Conservation (phyloP, 805 yeast species). For the Yarrowia divulgata region DNA sequence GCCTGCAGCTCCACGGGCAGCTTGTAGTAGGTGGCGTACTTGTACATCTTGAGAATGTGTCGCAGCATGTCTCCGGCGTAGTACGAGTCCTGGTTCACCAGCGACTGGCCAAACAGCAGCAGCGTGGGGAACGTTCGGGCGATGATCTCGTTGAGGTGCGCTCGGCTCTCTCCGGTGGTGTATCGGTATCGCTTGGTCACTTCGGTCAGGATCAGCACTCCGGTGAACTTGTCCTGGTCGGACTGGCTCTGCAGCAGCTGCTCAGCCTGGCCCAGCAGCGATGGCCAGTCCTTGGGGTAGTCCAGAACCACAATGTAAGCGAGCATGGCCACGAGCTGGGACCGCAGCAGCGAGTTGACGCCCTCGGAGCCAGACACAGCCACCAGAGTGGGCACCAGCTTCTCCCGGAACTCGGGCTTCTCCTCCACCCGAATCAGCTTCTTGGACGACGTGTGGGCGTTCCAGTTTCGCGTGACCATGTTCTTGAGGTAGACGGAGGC, state of each 20-base stretch:
- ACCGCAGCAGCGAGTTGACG: conserved; percentile 49
- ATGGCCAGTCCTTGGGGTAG: conserved; percentile 63
- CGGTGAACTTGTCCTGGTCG: conserved; percentile 64
- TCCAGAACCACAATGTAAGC: conserved; percentile 60
- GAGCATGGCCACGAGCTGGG: conserved; percentile 58
- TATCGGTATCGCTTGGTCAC: conserved; percentile 75
- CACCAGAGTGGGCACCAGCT: conserved; percentile 64
- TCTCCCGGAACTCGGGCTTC: conserved; percentile 72
- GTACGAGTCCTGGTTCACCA: conserved; percentile 53
- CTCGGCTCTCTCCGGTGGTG: conserved; percentile 64
- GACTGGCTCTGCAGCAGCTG: conserved; percentile 55
- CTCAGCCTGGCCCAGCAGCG: conserved; percentile 57
- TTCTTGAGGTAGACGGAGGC: conserved; percentile 88
- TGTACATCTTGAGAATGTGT: conserved; percentile 74
- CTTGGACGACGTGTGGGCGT: conserved; percentile 42
- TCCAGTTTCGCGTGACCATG: conserved; percentile 71
- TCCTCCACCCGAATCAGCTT: conserved; percentile 68
- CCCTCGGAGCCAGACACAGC: conserved; percentile 45
- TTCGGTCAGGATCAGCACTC: conserved; percentile 61
- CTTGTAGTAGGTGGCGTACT: conserved; percentile 70
- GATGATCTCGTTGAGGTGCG: conserved; percentile 61
- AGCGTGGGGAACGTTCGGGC: conserved; percentile 68
- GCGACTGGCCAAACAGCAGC: conserved; percentile 67
- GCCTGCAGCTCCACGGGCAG: conserved; percentile 71
- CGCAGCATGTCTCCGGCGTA: conserved; percentile 76